phyloP scores from a whole-genome alignment of 495 filamentous ascomycete species.

The Schizothecium vesticola region DNA sequence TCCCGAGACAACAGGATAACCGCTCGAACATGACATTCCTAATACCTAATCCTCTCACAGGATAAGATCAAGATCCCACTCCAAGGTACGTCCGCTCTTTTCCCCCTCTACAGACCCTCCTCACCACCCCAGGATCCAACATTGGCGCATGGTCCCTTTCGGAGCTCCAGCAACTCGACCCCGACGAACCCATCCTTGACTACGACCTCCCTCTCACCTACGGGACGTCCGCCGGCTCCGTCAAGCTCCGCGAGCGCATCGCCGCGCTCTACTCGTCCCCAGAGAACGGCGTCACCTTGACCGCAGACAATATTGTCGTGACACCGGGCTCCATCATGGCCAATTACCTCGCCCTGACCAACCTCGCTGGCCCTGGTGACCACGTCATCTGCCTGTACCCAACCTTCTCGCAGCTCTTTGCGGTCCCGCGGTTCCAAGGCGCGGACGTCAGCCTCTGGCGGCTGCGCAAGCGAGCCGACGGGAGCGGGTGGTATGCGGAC shows the following conservation, averaged over 20 bases:
- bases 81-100: not conserved
- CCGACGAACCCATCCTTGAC: slow-evolving; percentile 2
- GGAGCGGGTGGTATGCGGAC: slow-evolving; percentile 58
- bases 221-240: slow-evolving; percentile 10
- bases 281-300: slow-evolving; percentile 1
- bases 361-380: slow-evolving; percentile 64
- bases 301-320: slow-evolving; percentile 60
- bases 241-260: slow-evolving; percentile 15
- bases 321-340: slow-evolving; percentile 73
- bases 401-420: slow-evolving; percentile 80
- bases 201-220: slow-evolving; percentile 10
- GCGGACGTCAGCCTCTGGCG: slow-evolving; percentile 74
- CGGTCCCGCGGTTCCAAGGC: slow-evolving; percentile 62
- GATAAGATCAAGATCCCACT: not conserved
- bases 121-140: not conserved
- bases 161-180: slow-evolving; percentile 8
- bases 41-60: not conserved
- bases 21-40: not conserved
- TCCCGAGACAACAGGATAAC: too few relatives aligned
- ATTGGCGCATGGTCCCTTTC: slow-evolving; percentile 7
- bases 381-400: slow-evolving; percentile 82
- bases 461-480: slow-evolving; percentile 40
- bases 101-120: not conserved
- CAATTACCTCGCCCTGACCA: slow-evolving; percentile 68
- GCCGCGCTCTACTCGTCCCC: slow-evolving; percentile 9